phyloP scores from a whole-genome alignment of 331 rosid species.

The Phaseolus coccineus region DNA sequence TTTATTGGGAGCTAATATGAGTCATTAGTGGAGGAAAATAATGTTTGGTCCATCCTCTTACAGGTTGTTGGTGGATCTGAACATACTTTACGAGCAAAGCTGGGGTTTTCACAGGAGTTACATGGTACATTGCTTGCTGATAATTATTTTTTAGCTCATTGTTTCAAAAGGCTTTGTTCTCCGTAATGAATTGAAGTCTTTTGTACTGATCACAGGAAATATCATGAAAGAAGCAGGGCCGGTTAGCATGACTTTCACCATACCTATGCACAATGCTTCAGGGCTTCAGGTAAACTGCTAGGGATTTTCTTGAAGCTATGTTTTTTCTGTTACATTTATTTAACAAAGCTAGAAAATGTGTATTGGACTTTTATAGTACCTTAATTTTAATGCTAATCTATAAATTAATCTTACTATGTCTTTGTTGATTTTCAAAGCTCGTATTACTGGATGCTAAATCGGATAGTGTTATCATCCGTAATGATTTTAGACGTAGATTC shows the following conservation, averaged over 20 bases:
- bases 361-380: background rate
- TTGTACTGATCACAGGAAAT: slow-evolving; percentile 66
- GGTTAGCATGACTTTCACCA: slow-evolving; percentile 89
- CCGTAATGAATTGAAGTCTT: slow-evolving; percentile 24
- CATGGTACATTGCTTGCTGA: slow-evolving; percentile 60
- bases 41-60: slow-evolving; percentile 40
- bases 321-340: slow-evolving; percentile 36
- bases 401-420: slow-evolving; percentile 23
- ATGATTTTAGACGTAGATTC: slow-evolving; percentile 21
- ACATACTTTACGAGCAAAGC: slow-evolving; percentile 83
- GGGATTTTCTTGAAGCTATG: slow-evolving; percentile 26
- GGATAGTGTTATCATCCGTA: background rate
- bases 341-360: slow-evolving; percentile 21
- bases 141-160: slow-evolving; percentile 5
- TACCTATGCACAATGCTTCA: slow-evolving; percentile 88
- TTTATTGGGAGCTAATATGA: slow-evolving; percentile 24
- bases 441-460: slow-evolving; percentile 19
- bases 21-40: slow-evolving; percentile 28
- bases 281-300: slow-evolving; percentile 76
- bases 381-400: background rate
- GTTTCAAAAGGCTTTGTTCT: slow-evolving; percentile 20
- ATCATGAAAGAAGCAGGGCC: slow-evolving; percentile 96
- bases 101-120: slow-evolving; percentile 83
- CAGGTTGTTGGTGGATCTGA: slow-evolving; percentile 97
- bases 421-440: slow-evolving; percentile 31